Evolutionary conservation across 2,329 filamentous ascomycete genomes (phyloP).

Genomic region (Trichoderma hamatum): DNA sequence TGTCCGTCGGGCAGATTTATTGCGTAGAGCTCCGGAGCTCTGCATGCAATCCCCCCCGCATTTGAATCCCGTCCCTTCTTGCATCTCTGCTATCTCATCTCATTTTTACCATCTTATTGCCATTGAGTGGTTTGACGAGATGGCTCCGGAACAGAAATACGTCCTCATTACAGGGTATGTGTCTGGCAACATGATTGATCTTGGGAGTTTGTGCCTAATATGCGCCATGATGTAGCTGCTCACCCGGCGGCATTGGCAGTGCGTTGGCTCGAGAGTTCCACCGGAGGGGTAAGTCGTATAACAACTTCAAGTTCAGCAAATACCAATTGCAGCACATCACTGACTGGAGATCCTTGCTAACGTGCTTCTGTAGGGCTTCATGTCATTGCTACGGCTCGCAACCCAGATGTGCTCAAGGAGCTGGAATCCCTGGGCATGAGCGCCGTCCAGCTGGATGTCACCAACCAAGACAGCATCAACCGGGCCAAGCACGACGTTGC

Average conservation of each 20-base stretch:
- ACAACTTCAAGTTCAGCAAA: too few species aligned
- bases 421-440: slow-evolving; percentile 53
- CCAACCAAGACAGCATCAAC: slow-evolving; percentile 53
- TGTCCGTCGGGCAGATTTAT: background rate
- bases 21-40: background rate
- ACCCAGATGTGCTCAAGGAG: slow-evolving; percentile 50
- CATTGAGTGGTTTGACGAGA: slow-evolving; percentile 13
- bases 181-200: background rate
- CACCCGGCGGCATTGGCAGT: slow-evolving; percentile 61
- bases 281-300: slow-evolving; percentile 51
- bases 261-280: slow-evolving; percentile 58
- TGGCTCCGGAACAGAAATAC: slow-evolving; percentile 42
- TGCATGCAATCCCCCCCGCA: background rate
- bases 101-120: background rate
- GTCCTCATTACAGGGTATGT: slow-evolving; percentile 56
- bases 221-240: slow-evolving; percentile 49
- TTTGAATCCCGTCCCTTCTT: background rate
- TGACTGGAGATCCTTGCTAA: background rate
- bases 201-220: background rate
- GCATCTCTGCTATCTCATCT: background rate
- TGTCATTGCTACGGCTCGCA: slow-evolving; percentile 61
- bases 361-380: slow-evolving; percentile 40
- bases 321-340: background rate
- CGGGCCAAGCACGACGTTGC: slow-evolving; percentile 51
- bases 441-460: slow-evolving; percentile 57